Conservation (phyloP, 352 stramenopile genomes). For the Phytopythium montanum region DNA sequence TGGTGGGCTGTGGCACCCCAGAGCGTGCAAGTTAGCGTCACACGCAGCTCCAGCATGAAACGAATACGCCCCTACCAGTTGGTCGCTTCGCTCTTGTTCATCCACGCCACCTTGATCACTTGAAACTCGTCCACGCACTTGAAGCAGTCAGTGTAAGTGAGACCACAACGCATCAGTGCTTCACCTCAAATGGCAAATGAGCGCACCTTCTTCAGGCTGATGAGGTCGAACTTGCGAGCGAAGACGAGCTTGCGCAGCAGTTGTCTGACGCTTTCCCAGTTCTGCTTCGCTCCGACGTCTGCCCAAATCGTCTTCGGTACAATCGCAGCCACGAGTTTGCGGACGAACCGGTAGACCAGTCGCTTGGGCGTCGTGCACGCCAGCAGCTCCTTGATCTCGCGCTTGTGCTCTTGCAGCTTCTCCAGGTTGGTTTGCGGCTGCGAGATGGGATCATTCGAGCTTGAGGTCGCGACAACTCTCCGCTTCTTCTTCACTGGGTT, state of each 20-base stretch:
- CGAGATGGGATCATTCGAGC: background rate
- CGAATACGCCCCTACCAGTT: conserved; percentile 21
- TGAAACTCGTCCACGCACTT: conserved; percentile 34
- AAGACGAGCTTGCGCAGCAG: conserved; percentile 43
- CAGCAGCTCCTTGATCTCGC: conserved; percentile 39
- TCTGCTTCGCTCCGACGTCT: conserved; percentile 19
- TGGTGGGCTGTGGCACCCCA: conserved; percentile 30
- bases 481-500: conserved; percentile 12
- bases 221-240: conserved; percentile 51
- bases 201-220: conserved; percentile 52
- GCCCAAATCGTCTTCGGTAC: conserved; percentile 66
- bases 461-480: background rate
- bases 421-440: conserved; percentile 8
- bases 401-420: conserved; percentile 50
- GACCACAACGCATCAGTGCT: background rate
- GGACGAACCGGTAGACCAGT: conserved; percentile 40
- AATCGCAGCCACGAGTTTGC: conserved; percentile 44
- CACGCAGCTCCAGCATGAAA: background rate
- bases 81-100: conserved; percentile 19
- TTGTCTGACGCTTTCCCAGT: conserved; percentile 52
- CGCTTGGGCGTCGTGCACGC: conserved; percentile 40
- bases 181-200: background rate
- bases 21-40: conserved; percentile 1
- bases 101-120: conserved; percentile 39
- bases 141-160: background rate